Evolutionary conservation across 1,284 basidiomycete genomes (phyloP).

Genomic region (Apiotrichum domesticum): DNA sequence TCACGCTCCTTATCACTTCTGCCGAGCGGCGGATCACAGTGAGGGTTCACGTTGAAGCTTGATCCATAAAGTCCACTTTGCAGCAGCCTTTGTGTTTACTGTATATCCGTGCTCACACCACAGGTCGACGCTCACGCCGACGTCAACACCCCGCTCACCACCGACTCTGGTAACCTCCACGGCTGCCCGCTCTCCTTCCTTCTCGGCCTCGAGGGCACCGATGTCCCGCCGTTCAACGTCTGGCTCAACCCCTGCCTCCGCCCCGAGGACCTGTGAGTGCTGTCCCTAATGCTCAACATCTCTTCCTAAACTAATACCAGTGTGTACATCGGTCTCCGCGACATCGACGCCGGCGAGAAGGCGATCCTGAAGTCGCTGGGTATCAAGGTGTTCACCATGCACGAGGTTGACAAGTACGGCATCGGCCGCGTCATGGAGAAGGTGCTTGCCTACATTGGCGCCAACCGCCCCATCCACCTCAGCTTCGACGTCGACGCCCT

Average conservation of each 20-base stretch:
- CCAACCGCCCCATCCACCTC: slow-evolving; percentile 82
- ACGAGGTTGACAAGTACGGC: slow-evolving; percentile 94
- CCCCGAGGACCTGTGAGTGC: slow-evolving; percentile 52
- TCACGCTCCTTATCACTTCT: too few species aligned
- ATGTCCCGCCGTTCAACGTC: slow-evolving; percentile 55
- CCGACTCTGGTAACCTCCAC: slow-evolving; percentile 89
- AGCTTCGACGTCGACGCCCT: slow-evolving; percentile 95
- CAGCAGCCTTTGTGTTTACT: too few species aligned
- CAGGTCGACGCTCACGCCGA: slow-evolving; percentile 81
- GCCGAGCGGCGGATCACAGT: too few species aligned
- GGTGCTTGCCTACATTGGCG: slow-evolving; percentile 91
- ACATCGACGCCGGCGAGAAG: slow-evolving; percentile 87
- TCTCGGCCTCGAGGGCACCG: slow-evolving; percentile 59
- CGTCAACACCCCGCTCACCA: slow-evolving; percentile 85
- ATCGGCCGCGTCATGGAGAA: slow-evolving; percentile 93
- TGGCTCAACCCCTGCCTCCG: slow-evolving; percentile 75
- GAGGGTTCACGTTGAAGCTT: too few species aligned
- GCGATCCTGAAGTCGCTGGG: slow-evolving; percentile 75
- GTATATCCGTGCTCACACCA: neutral
- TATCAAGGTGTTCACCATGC: slow-evolving; percentile 96
- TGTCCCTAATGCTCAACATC: too few species aligned
- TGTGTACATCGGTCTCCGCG: slow-evolving; percentile 87
- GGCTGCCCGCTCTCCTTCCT: slow-evolving; percentile 98
- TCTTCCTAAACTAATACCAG: slow-evolving; percentile 10
- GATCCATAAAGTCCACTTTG: too few species aligned